A percentile compares a stretch with the other conserved stretches of the same genome.
Conservation (phyloP, 768 basidiomycete genomes). For the Pisolithus orientalis region DNA sequence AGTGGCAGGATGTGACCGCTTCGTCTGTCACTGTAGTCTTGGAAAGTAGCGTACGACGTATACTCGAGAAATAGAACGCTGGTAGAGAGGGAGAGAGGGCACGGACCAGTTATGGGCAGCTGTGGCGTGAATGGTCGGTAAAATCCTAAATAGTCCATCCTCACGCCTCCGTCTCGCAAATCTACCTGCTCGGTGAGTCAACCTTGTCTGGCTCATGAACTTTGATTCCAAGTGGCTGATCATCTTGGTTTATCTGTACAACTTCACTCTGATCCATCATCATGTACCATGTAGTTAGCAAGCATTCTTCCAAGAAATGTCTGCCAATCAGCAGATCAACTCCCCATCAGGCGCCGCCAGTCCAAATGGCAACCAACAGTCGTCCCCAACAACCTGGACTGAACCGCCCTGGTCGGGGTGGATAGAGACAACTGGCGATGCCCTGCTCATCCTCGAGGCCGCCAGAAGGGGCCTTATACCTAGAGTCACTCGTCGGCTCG, state of each 20-base stretch:
- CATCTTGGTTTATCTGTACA: constrained; percentile 25
- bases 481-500: constrained; percentile 84
- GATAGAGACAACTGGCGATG: constrained; percentile 94
- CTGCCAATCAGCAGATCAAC: constrained; percentile 26
- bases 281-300: constrained; percentile 6
- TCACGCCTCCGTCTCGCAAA: constrained; percentile 52
- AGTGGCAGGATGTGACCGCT: background rate
- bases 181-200: constrained; percentile 63
- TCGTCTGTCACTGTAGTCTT: background rate
- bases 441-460: constrained; percentile 94
- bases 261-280: constrained; percentile 18
- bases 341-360: constrained; percentile 18
- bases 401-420: constrained; percentile 92
- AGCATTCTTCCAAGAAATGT: constrained; percentile 20
- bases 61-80: background rate
- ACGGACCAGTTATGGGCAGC: constrained; percentile 26
- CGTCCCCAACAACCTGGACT: constrained; percentile 52
- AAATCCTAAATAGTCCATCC: constrained; percentile 29
- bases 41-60: background rate
- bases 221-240: constrained; percentile 37
- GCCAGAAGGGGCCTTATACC: constrained; percentile 87
- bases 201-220: constrained; percentile 50
- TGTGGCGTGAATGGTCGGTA: constrained; percentile 28
- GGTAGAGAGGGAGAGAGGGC: constrained; percentile 2
- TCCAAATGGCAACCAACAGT: constrained; percentile 25